Evolutionary conservation across 2,329 filamentous ascomycete species (phyloP).

Genomic region (Paecilomyces niveus): DNA sequence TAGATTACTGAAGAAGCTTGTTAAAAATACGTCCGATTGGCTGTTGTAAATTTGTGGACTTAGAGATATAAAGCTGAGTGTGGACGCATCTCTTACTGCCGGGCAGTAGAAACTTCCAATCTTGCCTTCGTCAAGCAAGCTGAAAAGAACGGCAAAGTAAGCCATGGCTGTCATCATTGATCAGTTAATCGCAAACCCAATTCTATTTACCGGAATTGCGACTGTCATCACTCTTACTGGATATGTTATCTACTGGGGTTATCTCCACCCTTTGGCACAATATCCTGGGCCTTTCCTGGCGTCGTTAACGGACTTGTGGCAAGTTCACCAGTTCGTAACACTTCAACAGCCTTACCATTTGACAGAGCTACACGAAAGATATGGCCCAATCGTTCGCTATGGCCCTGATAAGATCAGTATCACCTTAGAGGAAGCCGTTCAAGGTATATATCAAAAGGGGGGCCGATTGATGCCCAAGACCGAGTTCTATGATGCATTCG

Average conservation of each 20-base stretch:
- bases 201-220: neutral
- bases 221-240: neutral
- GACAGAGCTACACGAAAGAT: slow-evolving; percentile 16
- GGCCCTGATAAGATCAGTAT: slow-evolving; percentile 24
- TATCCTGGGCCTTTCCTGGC: slow-evolving; percentile 25
- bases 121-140: neutral
- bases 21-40: neutral
- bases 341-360: slow-evolving; percentile 15
- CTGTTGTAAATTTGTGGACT: neutral
- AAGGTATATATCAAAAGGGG: slow-evolving; percentile 20
- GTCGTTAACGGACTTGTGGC: slow-evolving; percentile 26
- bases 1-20: neutral
- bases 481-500: slow-evolving; percentile 29
- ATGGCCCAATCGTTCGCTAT: slow-evolving; percentile 21
- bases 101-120: neutral
- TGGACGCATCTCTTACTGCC: neutral
- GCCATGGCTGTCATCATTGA: neutral
- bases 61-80: neutral
- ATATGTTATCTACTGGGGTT: slow-evolving; percentile 2
- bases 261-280: slow-evolving; percentile 21
- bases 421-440: slow-evolving; percentile 19
- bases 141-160: neutral
- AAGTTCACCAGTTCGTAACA: slow-evolving; percentile 17
- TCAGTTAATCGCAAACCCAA: neutral
- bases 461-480: slow-evolving; percentile 24